Percentiles rank a stretch among this genome's conserved stretches.
phyloP scores from a whole-genome alignment of 192 early-diverging fungal species.

The Coemansia sp. region DNA sequence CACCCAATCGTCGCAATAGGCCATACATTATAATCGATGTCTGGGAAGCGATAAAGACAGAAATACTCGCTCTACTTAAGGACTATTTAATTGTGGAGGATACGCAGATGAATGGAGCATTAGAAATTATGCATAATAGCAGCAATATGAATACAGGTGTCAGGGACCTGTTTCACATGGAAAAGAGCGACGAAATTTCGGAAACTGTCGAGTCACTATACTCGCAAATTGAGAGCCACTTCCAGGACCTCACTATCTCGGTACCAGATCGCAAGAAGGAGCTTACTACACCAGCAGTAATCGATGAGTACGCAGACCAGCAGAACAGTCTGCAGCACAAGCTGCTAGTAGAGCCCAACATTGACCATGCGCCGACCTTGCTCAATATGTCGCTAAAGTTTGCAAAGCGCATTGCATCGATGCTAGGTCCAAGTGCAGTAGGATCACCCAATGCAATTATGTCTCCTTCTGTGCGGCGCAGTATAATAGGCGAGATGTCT shows the following conservation, averaged over 20 bases:
- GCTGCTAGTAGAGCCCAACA: conserved; percentile 44
- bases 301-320: conserved; percentile 51
- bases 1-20: conserved; percentile 8
- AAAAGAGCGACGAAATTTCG: conserved; percentile 25
- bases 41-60: conserved; percentile 51
- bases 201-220: conserved; percentile 41
- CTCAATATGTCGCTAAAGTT: conserved; percentile 51
- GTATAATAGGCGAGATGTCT: conserved; percentile 39
- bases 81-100: conserved; percentile 50
- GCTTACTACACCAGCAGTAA: conserved; percentile 30
- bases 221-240: conserved; percentile 43
- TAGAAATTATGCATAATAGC: conserved; percentile 15
- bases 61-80: conserved; percentile 48
- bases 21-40: conserved; percentile 50
- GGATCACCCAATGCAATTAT: conserved; percentile 18
- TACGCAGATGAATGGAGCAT: conserved; percentile 13
- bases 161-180: conserved; percentile 50
- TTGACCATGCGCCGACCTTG: conserved; percentile 53
- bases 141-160: conserved; percentile 26
- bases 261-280: conserved; percentile 30
- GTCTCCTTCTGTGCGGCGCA: conserved; percentile 47
- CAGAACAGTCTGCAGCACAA: conserved; percentile 47
- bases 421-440: conserved; percentile 10
- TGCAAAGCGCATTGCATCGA: conserved; percentile 32
- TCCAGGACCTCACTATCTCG: conserved; percentile 38